Evolutionary conservation across 2,329 filamentous ascomycete species (phyloP), one percentile per base, ranked within the genome.

Genomic region (Aspergillus tanneri): DNA sequence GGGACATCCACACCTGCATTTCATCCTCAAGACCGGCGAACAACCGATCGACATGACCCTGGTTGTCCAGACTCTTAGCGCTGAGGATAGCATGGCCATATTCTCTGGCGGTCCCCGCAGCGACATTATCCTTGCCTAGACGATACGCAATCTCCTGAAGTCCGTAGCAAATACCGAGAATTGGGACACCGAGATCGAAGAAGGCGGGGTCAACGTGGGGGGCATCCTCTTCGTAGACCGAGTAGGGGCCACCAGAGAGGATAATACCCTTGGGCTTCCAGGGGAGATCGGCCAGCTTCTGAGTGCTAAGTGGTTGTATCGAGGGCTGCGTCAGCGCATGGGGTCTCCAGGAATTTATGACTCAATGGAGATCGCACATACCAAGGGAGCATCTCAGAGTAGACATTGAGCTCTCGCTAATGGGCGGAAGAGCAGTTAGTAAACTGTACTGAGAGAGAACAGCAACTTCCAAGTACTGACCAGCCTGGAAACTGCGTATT

Each of bases 341-440:
- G 30, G 30, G 30, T 9, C 19, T 10, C 7, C 19, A 16, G 30
- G 8, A 34, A n/a, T n/a, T 10, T 34, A 9, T 34, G 30, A 34
- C 30, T 34, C 30, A 34, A 34, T 9, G 16, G 7, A 19, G 16
- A n/a, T 34, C 8, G 30, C 30, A 34, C 30, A 18, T 34, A 34
- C 30, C 30, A 95, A 18, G 88, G 88, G 35, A 95, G 82, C 85
- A 95, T 87, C 75, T 96, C 90, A 53, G 84, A 84, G 76, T 88
- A 96, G 68, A 95, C 81, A 74, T 86, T 86, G 71, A 95, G 80
- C 60, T 87, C 83, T 59, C 90, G 81, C 22, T 95, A 79, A 25
- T 88, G 46, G 12, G 30, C 30, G 14, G 14, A 14, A 24, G 79
- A 8, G 84, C 83, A 63, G 91, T 90, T 30, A 91, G 76, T 68